Percentiles rank a stretch among this genome's conserved stretches.
Conservation (phyloP, 371 early-diverging fungal genomes). For the Syncephalastrum contaminatum region DNA sequence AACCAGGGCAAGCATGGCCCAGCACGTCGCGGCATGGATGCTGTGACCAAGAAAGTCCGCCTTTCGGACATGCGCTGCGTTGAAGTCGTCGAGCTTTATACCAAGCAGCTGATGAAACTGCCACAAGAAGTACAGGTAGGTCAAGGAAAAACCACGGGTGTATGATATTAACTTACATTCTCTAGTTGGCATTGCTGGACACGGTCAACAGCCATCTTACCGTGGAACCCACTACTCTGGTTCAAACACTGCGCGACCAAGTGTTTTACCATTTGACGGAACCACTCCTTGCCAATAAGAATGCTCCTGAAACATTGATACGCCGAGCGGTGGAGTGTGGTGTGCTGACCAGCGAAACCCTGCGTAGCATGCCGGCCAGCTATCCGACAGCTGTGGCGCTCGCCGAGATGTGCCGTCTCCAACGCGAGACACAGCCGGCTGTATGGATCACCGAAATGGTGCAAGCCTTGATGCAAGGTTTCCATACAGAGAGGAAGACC, state of each 20-base stretch:
- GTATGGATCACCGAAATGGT: constrained; percentile 14
- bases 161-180: no score
- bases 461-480: constrained; percentile 25
- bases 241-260: constrained; percentile 18
- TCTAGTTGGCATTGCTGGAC: constrained; percentile 16
- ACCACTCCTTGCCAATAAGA: constrained; percentile 11
- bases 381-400: constrained; percentile 13
- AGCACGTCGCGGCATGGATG: constrained; percentile 55
- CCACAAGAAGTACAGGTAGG: constrained; percentile 12
- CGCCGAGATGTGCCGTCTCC: constrained; percentile 27
- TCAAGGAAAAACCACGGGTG: neutral
- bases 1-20: constrained; percentile 11
- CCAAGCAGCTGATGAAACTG: constrained; percentile 15
- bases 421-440: constrained; percentile 11
- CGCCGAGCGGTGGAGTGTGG: constrained; percentile 21
- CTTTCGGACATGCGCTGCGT: constrained; percentile 47
- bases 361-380: constrained; percentile 9
- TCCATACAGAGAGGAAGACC: constrained; percentile 19
- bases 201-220: constrained; percentile 27
- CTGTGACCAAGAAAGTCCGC: constrained; percentile 44
- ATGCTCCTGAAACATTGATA: constrained; percentile 4
- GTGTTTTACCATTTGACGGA: constrained; percentile 19
- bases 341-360: constrained; percentile 12
- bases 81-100: constrained; percentile 35
- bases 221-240: constrained; percentile 3